These are phyloP conservation scores for Macrolepiota fuliginosa DNA, from an alignment of 768 basidiomycete species.

Conservation along the genomic window DNA sequence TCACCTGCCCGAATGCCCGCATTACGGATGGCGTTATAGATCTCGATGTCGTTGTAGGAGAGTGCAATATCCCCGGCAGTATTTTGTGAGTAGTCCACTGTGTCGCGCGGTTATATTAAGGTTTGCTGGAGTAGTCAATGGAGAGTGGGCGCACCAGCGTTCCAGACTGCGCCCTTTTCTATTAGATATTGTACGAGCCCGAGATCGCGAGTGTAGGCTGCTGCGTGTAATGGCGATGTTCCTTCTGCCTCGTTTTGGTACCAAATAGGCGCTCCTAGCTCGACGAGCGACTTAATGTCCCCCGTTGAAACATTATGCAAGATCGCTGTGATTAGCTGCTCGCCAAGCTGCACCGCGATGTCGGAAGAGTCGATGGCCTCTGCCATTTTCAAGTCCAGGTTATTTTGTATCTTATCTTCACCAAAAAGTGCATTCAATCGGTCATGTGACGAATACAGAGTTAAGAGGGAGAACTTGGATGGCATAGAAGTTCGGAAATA, in stretches of 20 bases:
- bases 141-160: slow-evolving; percentile 53
- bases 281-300: slow-evolving; percentile 47
- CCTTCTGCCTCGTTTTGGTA: slow-evolving; percentile 82
- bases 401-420: background rate
- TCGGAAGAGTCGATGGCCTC: slow-evolving; percentile 33
- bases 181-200: slow-evolving; percentile 68
- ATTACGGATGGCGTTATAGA: slow-evolving; percentile 82
- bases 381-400: slow-evolving; percentile 12
- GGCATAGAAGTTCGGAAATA: background rate
- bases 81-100: slow-evolving; percentile 75
- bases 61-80: slow-evolving; percentile 91
- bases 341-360: slow-evolving; percentile 52
- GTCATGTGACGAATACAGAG: background rate
- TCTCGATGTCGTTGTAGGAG: slow-evolving; percentile 73
- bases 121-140: background rate
- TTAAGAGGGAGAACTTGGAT: background rate
- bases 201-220: slow-evolving; percentile 67
- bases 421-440: background rate
- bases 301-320: slow-evolving; percentile 45
- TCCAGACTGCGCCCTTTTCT: slow-evolving; percentile 88
- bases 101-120: slow-evolving; percentile 4
- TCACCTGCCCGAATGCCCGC: slow-evolving; percentile 90
- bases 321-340: slow-evolving; percentile 57
- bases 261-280: slow-evolving; percentile 81
- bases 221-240: slow-evolving; percentile 84